Percentiles rank a stretch among this genome's conserved stretches.
These are phyloP conservation scores for Nothopassalora personata DNA, from an alignment of 2,329 filamentous ascomycete species.

Conservation along the genomic window DNA sequence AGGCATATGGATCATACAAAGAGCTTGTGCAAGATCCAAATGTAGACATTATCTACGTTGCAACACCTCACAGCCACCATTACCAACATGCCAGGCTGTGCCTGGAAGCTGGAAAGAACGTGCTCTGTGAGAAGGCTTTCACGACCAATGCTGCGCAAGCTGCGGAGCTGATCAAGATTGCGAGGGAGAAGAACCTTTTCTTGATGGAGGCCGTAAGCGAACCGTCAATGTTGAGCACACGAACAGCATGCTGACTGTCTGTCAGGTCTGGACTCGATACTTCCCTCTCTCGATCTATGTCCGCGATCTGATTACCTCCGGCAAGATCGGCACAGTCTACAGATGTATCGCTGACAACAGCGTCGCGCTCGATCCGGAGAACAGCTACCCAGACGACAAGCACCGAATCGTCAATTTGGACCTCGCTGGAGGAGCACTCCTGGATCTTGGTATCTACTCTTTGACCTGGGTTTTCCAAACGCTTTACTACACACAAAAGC, in stretches of 20 bases:
- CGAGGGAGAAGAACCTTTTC: conserved; percentile 64
- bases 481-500: conserved; percentile 69
- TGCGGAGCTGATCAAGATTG: conserved; percentile 64
- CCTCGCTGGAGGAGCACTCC: conserved; percentile 73
- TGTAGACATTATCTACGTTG: conserved; percentile 82
- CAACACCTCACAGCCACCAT: conserved; percentile 87
- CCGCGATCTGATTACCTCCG: conserved; percentile 57
- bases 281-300: conserved; percentile 78
- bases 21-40: conserved; percentile 73
- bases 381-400: conserved; percentile 50
- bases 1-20: conserved; percentile 73
- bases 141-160: conserved; percentile 77
- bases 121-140: conserved; percentile 86
- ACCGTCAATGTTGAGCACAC: not conserved
- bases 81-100: conserved; percentile 87
- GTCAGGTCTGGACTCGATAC: conserved; percentile 73
- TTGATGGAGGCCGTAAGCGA: conserved; percentile 59
- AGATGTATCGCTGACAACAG: conserved; percentile 54
- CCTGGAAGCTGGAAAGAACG: conserved; percentile 76
- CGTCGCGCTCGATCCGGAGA: conserved; percentile 57
- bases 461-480: conserved; percentile 87
- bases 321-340: conserved; percentile 51
- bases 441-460: conserved; percentile 84
- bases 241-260: not conserved
- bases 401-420: conserved; percentile 79